phyloP scores from a whole-genome alignment of 139 green algal genomes.

The Spirogloea muscicola region DNA sequence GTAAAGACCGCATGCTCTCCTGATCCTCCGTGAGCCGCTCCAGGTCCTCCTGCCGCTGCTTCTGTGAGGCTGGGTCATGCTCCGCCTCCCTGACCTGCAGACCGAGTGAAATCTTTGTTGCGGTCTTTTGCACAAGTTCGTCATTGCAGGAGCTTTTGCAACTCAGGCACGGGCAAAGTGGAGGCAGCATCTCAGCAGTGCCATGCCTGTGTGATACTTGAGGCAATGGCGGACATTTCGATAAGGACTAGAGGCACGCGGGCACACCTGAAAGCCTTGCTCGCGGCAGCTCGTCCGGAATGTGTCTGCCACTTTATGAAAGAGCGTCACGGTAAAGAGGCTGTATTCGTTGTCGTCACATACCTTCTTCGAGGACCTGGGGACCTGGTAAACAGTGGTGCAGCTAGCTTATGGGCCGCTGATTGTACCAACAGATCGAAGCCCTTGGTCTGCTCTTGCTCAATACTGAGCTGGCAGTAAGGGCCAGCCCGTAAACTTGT shows the following conservation, averaged over 20 bases:
- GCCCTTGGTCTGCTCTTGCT: not conserved
- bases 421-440: not conserved
- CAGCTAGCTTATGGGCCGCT: not conserved
- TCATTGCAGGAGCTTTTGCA: too few relatives aligned
- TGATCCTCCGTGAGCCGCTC: slow-evolving; percentile 61
- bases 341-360: slow-evolving; percentile 86
- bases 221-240: not conserved
- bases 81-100: slow-evolving; percentile 52
- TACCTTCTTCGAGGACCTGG: slow-evolving; percentile 58
- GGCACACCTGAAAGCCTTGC: slow-evolving; percentile 78
- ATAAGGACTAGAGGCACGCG: not conserved
- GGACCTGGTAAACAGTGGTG: slow-evolving; percentile 35
- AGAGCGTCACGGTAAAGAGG: slow-evolving; percentile 82
- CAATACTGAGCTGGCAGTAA: slow-evolving; percentile 2
- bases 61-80: slow-evolving; percentile 13
- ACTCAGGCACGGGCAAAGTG: too few relatives aligned
- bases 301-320: slow-evolving; percentile 79
- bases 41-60: slow-evolving; percentile 35
- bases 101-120: too few relatives aligned
- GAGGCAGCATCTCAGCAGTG: too few relatives aligned
- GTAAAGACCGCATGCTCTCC: slow-evolving; percentile 58
- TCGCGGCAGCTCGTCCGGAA: slow-evolving; percentile 83
- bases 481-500: not conserved
- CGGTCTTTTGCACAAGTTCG: too few relatives aligned
- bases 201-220: too few relatives aligned